phyloP scores from a whole-genome alignment of 345 rosid genomes.

The Acer negundo region DNA sequence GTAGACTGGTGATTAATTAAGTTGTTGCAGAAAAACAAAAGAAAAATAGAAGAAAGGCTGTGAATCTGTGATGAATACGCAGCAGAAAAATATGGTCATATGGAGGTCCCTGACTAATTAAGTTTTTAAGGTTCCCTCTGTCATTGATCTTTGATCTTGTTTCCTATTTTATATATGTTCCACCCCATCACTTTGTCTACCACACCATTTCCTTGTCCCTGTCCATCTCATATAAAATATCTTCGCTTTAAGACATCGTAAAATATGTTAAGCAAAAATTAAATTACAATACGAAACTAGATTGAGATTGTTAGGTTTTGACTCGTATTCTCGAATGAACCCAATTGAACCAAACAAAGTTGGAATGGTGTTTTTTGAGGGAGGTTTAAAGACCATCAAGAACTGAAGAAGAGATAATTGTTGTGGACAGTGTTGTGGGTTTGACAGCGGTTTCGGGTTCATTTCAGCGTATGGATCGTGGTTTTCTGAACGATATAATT shows the following conservation, averaged over 20 bases:
- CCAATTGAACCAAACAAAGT: too few relatives aligned
- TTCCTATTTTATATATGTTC: conserved; percentile 18
- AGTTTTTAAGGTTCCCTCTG: not conserved
- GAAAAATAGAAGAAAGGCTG: not conserved
- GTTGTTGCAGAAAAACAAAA: not conserved
- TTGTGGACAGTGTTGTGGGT: too few relatives aligned
- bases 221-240: too few relatives aligned
- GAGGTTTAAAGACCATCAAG: too few relatives aligned
- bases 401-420: too few relatives aligned
- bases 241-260: not conserved
- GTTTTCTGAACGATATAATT: too few relatives aligned
- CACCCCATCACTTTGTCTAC: too few relatives aligned
- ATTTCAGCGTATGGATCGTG: too few relatives aligned
- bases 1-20: conserved; percentile 1
- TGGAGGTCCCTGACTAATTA: conserved; percentile 14
- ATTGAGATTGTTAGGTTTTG: too few relatives aligned
- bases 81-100: conserved; percentile 13
- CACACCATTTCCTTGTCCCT: not conserved
- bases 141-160: conserved; percentile 20
- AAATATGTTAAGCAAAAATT: not conserved
- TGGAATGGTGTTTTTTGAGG: too few relatives aligned
- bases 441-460: too few relatives aligned
- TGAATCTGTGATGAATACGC: conserved; percentile 3
- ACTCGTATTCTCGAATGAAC: too few relatives aligned
- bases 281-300: not conserved